A percentile compares a stretch with the other conserved stretches of the same genome.
These are phyloP conservation scores for Pinus taeda DNA, from an alignment of 75 land plant genomes.

Conservation along the genomic window DNA sequence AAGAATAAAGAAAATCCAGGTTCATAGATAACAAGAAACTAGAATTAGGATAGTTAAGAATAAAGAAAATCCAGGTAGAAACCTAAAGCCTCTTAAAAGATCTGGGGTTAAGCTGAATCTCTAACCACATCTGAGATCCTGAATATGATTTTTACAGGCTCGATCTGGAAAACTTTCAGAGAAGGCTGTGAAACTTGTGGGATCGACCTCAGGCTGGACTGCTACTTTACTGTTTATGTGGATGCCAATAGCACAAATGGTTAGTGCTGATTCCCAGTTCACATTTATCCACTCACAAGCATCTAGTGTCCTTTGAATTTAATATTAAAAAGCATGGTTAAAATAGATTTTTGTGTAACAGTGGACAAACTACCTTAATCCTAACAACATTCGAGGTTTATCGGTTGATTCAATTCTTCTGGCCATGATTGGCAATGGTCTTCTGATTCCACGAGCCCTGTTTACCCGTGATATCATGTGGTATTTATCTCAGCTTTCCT, in stretches of 20 bases:
- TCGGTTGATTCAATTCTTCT: constrained; percentile 65
- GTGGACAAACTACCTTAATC: constrained; percentile 5
- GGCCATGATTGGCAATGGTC: constrained; percentile 87
- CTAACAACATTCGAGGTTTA: too few species aligned
- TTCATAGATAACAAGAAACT: too few species aligned
- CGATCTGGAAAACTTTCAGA: too few species aligned
- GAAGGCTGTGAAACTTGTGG: too few species aligned
- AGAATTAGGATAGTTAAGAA: too few species aligned
- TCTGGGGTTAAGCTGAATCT: too few species aligned
- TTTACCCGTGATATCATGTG: constrained; percentile 93
- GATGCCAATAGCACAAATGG: constrained; percentile 1
- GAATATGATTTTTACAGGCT: constrained; percentile 34
- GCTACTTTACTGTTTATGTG: too few species aligned
- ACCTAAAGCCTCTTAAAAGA: too few species aligned
- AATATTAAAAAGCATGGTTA: neutral
- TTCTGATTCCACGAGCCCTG: constrained; percentile 85
- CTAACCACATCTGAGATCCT: neutral
- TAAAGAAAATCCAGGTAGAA: too few species aligned
- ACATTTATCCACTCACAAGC: neutral
- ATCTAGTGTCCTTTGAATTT: neutral
- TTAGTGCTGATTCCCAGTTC: constrained; percentile 9
- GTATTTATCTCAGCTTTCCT: constrained; percentile 34
- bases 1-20: too few species aligned
- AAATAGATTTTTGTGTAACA: constrained; percentile 17
- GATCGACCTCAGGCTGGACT: too few species aligned